Base-by-base conservation (phyloP, 2,329 filamentous ascomycete species). In the Neopestalotiopsis sp. region DNA sequence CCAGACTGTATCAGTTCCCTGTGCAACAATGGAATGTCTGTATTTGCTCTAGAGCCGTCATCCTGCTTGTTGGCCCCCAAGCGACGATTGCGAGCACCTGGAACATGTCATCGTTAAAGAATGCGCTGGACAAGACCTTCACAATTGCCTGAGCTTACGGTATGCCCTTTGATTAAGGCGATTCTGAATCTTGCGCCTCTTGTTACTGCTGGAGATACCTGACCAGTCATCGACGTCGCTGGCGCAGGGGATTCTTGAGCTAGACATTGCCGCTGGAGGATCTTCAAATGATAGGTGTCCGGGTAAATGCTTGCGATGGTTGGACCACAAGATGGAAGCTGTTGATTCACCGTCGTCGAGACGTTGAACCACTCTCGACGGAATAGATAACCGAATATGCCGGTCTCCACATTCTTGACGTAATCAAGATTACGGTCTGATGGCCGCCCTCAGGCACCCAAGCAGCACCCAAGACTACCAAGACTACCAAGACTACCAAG, bases 131-230 rank as follows among this genome's bases (percentile, higher is more conserved):
- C n/a, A 24, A 17, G n/a, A n/a, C 3, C 2, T 7, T 24, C 13
- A 24, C 13, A 3, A 30, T 7, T 59, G 6, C 6, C 2, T 6
- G 2, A 28, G 24, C 71, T 65, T 69, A 73, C 69, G 69, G 45
- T 68, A 63, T 32, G 68, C 68, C 66, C 73, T 72, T 42, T 74
- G 73, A 60, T 76, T 74, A 34, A 72, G 52, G 24, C 74, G 72
- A 65, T 75, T 76, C 61, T 74, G 74, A 3, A 74, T 63, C 65
- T 72, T 73, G 61, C 73, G 71, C 52, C 74, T 66, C 67, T 74
- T 68, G 52, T 70, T 69, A n/a, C 72, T 67, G 56, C 71, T 71
- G n/a, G 69, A 69, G 1, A 70, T 67, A 7, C 72, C 75, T 17
- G 73, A 73, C 75, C 74, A 76, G 68, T 76, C 73, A 63, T 76